Percentiles rank a stretch among this genome's conserved stretches.
These are phyloP conservation scores for Arxiozyma heterogenica DNA, from an alignment of 1,139 yeast species.

Conservation along the genomic window DNA sequence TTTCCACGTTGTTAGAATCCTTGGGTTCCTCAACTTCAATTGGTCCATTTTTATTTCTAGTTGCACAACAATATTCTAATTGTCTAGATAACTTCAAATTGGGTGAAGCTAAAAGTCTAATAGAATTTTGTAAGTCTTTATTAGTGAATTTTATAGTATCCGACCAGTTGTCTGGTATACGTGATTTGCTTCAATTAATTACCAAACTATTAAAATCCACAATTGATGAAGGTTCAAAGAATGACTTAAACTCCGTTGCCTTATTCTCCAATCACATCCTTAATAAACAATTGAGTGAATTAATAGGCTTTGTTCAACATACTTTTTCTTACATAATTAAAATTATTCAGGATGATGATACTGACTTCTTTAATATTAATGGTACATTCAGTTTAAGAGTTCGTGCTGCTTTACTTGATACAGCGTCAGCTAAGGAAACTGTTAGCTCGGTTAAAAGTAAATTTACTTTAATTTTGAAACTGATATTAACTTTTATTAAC, in stretches of 20 bases:
- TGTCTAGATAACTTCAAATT: slow-evolving; percentile 46
- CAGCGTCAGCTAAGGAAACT: slow-evolving; percentile 29
- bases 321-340: slow-evolving; percentile 47
- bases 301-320: slow-evolving; percentile 41
- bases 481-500: slow-evolving; percentile 31
- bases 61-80: slow-evolving; percentile 67
- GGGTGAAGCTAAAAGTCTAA: slow-evolving; percentile 54
- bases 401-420: slow-evolving; percentile 47
- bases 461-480: slow-evolving; percentile 39
- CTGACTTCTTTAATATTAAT: slow-evolving; percentile 37
- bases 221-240: slow-evolving; percentile 33
- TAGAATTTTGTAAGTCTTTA: slow-evolving; percentile 66
- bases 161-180: slow-evolving; percentile 59
- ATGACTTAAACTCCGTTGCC: slow-evolving; percentile 43
- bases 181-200: slow-evolving; percentile 49
- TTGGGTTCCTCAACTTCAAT: slow-evolving; percentile 62
- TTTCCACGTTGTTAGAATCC: slow-evolving; percentile 67
- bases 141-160: slow-evolving; percentile 55
- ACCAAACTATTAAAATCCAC: slow-evolving; percentile 30
- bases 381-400: slow-evolving; percentile 50
- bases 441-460: slow-evolving; percentile 29
- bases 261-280: slow-evolving; percentile 56
- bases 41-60: slow-evolving; percentile 63
- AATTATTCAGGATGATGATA: slow-evolving; percentile 35
- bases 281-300: slow-evolving; percentile 42